Conservation (phyloP, 768 basidiomycete species). For the Melanogaster broomeanus region DNA sequence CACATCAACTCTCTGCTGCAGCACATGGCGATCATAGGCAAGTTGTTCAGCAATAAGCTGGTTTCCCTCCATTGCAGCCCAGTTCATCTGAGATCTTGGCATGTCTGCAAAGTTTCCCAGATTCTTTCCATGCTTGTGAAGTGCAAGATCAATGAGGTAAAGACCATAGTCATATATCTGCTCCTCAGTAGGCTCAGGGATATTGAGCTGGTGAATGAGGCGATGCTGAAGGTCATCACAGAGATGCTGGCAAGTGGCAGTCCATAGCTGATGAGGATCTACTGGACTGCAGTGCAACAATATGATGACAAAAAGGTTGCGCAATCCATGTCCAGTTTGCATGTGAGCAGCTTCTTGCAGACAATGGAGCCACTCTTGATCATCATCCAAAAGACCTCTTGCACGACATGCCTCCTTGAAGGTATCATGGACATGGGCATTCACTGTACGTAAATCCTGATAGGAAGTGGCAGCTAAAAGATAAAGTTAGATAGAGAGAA, state of each 20-base stretch:
- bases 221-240: slow-evolving; percentile 41
- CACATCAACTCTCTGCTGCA: slow-evolving; percentile 5
- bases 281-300: slow-evolving; percentile 35
- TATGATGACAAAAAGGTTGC: slow-evolving; percentile 42
- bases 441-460: slow-evolving; percentile 23
- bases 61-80: slow-evolving; percentile 16
- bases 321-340: slow-evolving; percentile 39
- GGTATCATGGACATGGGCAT: slow-evolving; percentile 24
- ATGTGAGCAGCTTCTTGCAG: slow-evolving; percentile 40
- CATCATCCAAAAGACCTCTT: slow-evolving; percentile 43
- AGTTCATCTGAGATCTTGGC: slow-evolving; percentile 13
- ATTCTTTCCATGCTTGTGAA: slow-evolving; percentile 7
- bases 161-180: slow-evolving; percentile 45
- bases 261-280: slow-evolving; percentile 38
- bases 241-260: slow-evolving; percentile 32
- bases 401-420: slow-evolving; percentile 28
- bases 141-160: slow-evolving; percentile 34
- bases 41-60: slow-evolving; percentile 12
- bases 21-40: neutral
- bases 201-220: slow-evolving; percentile 13
- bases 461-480: slow-evolving; percentile 26
- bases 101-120: slow-evolving; percentile 16
- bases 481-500: neutral
- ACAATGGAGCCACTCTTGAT: slow-evolving; percentile 44
- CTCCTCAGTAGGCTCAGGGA: slow-evolving; percentile 27